Evolutionary conservation across 1,284 basidiomycete species (phyloP).

Genomic region (Naganishia cerealis): DNA sequence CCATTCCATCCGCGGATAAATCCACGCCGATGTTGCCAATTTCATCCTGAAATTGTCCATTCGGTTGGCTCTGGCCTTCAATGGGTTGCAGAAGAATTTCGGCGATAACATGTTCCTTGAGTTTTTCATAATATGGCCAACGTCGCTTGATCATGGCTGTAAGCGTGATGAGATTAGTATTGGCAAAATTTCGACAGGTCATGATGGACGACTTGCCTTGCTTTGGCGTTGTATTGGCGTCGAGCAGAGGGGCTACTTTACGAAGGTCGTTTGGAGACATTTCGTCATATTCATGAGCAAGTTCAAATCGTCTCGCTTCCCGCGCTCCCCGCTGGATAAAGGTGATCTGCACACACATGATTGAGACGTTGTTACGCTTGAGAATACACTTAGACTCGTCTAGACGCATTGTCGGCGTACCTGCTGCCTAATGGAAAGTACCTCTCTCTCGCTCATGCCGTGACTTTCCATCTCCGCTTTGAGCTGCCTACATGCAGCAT

Average conservation of each 20-base stretch:
- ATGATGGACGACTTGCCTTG: constrained; percentile 1
- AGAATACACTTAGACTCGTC: too few species aligned
- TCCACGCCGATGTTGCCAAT: too few species aligned
- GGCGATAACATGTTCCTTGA: neutral
- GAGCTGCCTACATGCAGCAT: constrained; percentile 10
- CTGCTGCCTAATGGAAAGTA: constrained; percentile 26
- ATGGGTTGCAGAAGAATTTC: neutral
- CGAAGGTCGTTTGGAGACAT: constrained; percentile 6
- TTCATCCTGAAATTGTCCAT: neutral
- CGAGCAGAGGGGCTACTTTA: constrained; percentile 7
- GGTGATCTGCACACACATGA: neutral
- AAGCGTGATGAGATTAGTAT: neutral
- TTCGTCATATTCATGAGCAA: constrained; percentile 1
- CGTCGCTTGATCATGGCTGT: constrained; percentile 14
- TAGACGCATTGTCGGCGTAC: neutral
- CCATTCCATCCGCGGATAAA: neutral
- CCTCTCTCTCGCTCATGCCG: constrained; percentile 17
- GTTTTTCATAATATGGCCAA: constrained; percentile 26
- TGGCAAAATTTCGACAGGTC: neutral
- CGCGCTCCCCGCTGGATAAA: constrained; percentile 17
- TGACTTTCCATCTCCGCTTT: constrained; percentile 12
- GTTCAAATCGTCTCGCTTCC: constrained; percentile 14
- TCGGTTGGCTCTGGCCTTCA: neutral
- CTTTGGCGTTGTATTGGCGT: neutral
- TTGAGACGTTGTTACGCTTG: neutral